A percentile compares a stretch with the other conserved stretches of the same genome.
phyloP scores from a whole-genome alignment of 305 asterid genomes.

The Solanum hybrid region DNA sequence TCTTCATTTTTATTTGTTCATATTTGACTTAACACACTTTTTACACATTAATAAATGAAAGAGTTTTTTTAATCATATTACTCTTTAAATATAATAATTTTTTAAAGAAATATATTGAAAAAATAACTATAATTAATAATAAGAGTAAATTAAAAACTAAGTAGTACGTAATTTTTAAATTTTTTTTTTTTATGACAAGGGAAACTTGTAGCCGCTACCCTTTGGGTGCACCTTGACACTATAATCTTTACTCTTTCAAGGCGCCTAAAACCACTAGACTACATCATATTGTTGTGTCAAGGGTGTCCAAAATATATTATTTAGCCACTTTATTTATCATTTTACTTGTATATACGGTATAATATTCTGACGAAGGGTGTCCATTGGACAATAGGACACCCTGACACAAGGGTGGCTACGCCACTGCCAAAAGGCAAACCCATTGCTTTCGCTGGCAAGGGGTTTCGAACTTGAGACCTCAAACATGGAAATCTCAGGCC shows the following conservation, averaged over 20 bases:
- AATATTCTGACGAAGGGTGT: not conserved
- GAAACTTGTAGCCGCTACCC: accelerated
- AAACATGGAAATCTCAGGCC: too few relatives aligned
- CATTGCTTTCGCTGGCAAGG: not conserved
- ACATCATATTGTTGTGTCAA: not conserved
- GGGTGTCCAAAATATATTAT: not conserved
- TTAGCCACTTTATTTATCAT: not conserved
- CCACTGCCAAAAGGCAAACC: not conserved
- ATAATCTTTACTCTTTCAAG: too few relatives aligned
- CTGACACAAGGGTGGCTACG: not conserved
- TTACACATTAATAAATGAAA: not conserved
- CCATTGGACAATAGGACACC: not conserved
- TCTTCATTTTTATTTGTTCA: not conserved
- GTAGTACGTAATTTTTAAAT: too few relatives aligned
- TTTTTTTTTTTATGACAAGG: too few relatives aligned
- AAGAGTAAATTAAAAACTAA: too few relatives aligned
- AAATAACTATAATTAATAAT: not conserved
- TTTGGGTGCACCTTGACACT: not conserved
- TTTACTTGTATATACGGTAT: not conserved
- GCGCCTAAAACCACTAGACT: too few relatives aligned
- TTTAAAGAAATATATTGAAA: not conserved
- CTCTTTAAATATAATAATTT: not conserved
- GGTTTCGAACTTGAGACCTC: not conserved
- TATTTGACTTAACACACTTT: not conserved
- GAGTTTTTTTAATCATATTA: not conserved